phyloP scores from a whole-genome alignment of 441 rosid species.

The Euphorbia corollata region DNA sequence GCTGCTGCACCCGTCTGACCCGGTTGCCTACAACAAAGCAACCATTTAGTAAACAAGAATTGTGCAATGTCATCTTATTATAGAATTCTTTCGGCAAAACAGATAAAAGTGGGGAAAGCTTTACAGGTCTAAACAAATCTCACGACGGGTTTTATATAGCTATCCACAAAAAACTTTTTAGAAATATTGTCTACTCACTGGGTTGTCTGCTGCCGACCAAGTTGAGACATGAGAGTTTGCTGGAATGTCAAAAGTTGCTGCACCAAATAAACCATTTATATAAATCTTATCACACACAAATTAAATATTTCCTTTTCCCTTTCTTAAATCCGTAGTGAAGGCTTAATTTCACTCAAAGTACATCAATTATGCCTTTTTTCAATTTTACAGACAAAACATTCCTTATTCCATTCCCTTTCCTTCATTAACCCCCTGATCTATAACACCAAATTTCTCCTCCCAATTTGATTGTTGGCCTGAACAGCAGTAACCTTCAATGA shows the following conservation, averaged over 20 bases:
- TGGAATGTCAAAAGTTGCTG: conserved; percentile 55
- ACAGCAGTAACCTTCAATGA: no score
- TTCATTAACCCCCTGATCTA: no score
- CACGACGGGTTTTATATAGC: neutral
- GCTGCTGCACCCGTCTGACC: conserved; percentile 45
- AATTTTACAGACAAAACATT: no score
- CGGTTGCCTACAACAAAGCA: conserved; percentile 40
- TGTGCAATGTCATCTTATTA: neutral
- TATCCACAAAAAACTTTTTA: neutral
- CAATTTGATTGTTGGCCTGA: no score
- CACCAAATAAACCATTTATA: conserved; percentile 19
- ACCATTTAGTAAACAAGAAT: conserved; percentile 9
- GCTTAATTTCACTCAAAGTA: no score
- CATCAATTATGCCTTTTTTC: no score
- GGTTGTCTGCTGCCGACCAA: conserved; percentile 40
- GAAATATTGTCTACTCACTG: conserved; percentile 36
- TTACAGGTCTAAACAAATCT: neutral
- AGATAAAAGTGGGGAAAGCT: neutral
- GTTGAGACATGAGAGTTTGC: conserved; percentile 50
- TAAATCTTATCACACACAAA: conserved; percentile 1
- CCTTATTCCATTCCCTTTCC: no score
- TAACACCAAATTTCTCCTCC: no score
- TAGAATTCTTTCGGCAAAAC: neutral
- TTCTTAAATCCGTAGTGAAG: neutral
- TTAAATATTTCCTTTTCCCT: neutral